Evolutionary conservation across 1,284 basidiomycete species (phyloP), one percentile per base, ranked within the genome.

Genomic region (Pseudozyma sp.): DNA sequence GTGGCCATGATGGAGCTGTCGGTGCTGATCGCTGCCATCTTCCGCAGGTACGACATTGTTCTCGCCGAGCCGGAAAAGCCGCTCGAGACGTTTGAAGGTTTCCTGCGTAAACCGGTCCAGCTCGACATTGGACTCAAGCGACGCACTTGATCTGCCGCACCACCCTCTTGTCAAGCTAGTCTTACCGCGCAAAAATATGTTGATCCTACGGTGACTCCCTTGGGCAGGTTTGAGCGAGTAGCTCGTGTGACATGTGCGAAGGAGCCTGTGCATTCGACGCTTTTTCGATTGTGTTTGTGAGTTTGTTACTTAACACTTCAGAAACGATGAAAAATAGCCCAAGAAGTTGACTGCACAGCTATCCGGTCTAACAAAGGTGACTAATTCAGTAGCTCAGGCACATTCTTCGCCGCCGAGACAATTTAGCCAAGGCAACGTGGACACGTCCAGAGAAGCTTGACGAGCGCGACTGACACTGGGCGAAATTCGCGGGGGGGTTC

Each of bases 1-100:
- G 68, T 81, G 43, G 79, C 77, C 31, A 73, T 79, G 73, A 68
- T 68, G 68, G 79, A 79, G 59, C 64, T 79, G 14, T 54, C 53
- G n/a, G 33, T 81, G 4, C 51, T 79, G 35, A 76, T 81, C 52
- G 77, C 77, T 1, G 58, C 79, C 39, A 64, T 81, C 24, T 72
- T 80, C 54, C 44, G 61, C 16, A 48, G 78, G 10, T 81, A 79
- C 63, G 78, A 81, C 40, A 72, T 81, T 51, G 77, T 68, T 49
- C 73, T 81, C 5, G 66, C 68, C 33, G 54, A 77, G 33, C 78
- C 79, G 0, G 63, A 79, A 3, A 62, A 61, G 54, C 54, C 56
- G 30, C 53, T 81, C 29, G 62, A 68, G n/a, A 79, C 75, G 31
- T 68, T 73, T 44, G 80, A 81, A 44, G 80, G 80, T 0, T 81